phyloP scores from a whole-genome alignment of 306 rosid genomes.

The Glycine soja region DNA sequence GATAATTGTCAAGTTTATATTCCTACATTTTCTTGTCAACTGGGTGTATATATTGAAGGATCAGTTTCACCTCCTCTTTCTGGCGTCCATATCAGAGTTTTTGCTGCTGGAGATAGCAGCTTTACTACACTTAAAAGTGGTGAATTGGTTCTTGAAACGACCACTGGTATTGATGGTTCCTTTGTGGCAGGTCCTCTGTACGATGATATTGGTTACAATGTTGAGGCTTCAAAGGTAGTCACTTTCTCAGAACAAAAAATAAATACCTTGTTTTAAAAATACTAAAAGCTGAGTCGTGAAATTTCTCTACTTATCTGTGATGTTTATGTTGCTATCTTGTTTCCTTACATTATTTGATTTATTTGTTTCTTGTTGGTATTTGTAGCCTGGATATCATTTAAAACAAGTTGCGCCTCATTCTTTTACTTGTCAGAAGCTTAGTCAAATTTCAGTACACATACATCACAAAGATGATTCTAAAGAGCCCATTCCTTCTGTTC shows the following conservation, averaged over 20 bases:
- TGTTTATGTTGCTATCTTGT: constrained; percentile 25
- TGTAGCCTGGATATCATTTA: constrained; percentile 93
- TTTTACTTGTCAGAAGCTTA: constrained; percentile 94
- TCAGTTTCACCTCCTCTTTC: constrained; percentile 86
- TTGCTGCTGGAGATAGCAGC: constrained; percentile 80
- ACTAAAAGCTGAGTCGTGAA: constrained; percentile 33
- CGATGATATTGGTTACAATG: constrained; percentile 77
- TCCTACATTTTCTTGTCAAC: constrained; percentile 76
- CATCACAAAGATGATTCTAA: constrained; percentile 70
- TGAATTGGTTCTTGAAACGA: constrained; percentile 75
- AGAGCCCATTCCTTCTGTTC: constrained; percentile 87
- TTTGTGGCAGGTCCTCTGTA: constrained; percentile 89
- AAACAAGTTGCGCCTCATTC: constrained; percentile 80
- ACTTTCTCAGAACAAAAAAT: constrained; percentile 22
- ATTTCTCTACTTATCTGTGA: constrained; percentile 28
- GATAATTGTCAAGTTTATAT: constrained; percentile 84
- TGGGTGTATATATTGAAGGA: constrained; percentile 86
- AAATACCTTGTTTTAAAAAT: constrained; percentile 25
- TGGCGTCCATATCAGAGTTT: constrained; percentile 74
- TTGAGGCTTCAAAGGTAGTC: constrained; percentile 84
- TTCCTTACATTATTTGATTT: constrained; percentile 35
- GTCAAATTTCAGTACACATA: constrained; percentile 82
- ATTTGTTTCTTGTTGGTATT: constrained; percentile 24
- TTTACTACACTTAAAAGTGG: constrained; percentile 73
- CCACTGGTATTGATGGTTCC: constrained; percentile 77